Percentiles rank a stretch among this genome's conserved stretches.
Conservation (phyloP, 495 filamentous ascomycete genomes). For the Elasticomyces elasticus region DNA sequence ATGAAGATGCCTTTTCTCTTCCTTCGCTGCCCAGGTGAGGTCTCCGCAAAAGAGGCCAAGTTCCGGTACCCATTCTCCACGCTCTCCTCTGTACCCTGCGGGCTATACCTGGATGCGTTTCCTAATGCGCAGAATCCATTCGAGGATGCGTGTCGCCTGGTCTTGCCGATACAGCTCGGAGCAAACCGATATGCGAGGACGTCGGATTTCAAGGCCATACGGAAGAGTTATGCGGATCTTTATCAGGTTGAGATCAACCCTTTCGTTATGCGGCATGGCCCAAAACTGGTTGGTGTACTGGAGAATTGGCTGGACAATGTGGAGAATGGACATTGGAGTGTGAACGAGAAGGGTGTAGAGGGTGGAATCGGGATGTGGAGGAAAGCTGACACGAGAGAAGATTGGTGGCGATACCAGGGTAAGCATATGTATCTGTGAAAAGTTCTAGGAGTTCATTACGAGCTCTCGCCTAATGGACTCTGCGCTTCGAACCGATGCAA, state of each 20-base stretch:
- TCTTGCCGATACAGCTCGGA: conserved; percentile 10
- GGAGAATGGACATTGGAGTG: conserved; percentile 14
- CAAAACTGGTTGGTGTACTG: conserved; percentile 10
- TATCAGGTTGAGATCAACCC: conserved; percentile 17
- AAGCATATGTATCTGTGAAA: conserved; percentile 5
- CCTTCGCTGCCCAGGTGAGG: conserved; percentile 11
- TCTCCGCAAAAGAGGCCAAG: conserved; percentile 14
- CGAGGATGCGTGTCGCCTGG: conserved; percentile 12
- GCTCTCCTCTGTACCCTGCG: conserved; percentile 8
- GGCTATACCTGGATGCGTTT: conserved; percentile 18
- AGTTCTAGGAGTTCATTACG: no score
- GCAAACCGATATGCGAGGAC: conserved; percentile 8
- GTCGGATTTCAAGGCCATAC: conserved; percentile 11
- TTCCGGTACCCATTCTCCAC: conserved; percentile 16
- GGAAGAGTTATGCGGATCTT: conserved; percentile 10
- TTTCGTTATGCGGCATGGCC: conserved; percentile 16
- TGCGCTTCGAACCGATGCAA: background rate
- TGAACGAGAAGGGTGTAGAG: conserved; percentile 16
- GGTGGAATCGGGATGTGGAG: conserved; percentile 13
- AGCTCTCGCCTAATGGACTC: no score
- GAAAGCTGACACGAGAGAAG: conserved; percentile 13
- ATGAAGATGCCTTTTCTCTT: conserved; percentile 21
- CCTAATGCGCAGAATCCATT: conserved; percentile 17
- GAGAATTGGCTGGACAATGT: conserved; percentile 19
- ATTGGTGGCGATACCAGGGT: conserved; percentile 17